phyloP scores from a whole-genome alignment of 2,329 filamentous ascomycete species.

The Fusarium poae region DNA sequence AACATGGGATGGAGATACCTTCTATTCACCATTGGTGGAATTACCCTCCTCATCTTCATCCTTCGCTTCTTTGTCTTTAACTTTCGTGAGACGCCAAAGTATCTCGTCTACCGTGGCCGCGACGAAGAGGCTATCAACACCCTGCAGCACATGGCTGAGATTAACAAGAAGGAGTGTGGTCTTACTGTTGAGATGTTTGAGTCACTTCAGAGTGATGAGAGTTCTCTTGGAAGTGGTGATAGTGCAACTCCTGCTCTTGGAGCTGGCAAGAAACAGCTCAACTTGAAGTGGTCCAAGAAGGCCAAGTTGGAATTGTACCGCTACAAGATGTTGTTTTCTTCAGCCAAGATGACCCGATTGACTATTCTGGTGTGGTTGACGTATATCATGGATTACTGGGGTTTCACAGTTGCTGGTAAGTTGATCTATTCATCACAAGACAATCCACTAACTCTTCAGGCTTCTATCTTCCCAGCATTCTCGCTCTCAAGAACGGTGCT shows the following conservation, averaged over 20 bases:
- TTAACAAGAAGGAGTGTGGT: slow-evolving; percentile 53
- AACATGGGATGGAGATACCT: slow-evolving; percentile 67
- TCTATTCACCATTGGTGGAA: slow-evolving; percentile 59
- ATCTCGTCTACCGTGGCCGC: slow-evolving; percentile 58
- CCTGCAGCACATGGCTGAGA: slow-evolving; percentile 60
- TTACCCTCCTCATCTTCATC: slow-evolving; percentile 60
- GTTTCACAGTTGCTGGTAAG: slow-evolving; percentile 56
- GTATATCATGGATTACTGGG: slow-evolving; percentile 57
- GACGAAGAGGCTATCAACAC: slow-evolving; percentile 62
- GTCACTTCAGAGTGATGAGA: slow-evolving; percentile 42
- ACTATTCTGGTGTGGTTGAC: slow-evolving; percentile 56
- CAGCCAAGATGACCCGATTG: slow-evolving; percentile 52
- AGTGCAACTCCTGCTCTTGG: slow-evolving; percentile 37
- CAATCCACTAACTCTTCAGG: slow-evolving; percentile 34
- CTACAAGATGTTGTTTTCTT: slow-evolving; percentile 54
- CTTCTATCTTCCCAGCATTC: slow-evolving; percentile 62
- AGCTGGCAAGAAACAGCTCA: slow-evolving; percentile 27
- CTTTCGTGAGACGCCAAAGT: slow-evolving; percentile 63
- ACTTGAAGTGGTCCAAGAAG: slow-evolving; percentile 35
- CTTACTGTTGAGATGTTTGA: slow-evolving; percentile 57
- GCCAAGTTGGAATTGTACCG: slow-evolving; percentile 36
- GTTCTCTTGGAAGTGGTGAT: slow-evolving; percentile 36
- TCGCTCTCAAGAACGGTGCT: slow-evolving; percentile 64
- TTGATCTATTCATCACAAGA: rapidly evolving
- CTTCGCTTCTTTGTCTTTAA: slow-evolving; percentile 62